Base-by-base conservation (phyloP, 106 monocot genomes). In the Dendrobium nobile region DNA sequence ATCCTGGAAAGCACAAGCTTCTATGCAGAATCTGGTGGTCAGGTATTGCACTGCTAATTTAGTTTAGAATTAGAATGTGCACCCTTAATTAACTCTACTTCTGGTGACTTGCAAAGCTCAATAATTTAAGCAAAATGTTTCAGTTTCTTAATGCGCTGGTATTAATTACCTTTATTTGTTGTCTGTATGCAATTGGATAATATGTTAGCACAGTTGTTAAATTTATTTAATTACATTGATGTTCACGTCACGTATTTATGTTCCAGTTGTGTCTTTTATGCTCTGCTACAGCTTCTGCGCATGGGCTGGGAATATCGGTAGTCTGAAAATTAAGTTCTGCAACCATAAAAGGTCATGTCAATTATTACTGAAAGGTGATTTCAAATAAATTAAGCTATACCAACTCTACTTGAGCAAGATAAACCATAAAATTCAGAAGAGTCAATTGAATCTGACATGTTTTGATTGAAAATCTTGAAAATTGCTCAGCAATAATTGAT, bases 11-110 rank as follows among this genome's bases (percentile, higher is more conserved):
- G 91, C 80, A 92, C 97, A 72, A 95, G 97, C 54, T 98, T 94
- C 77, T 98, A 98, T 84, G 92, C 97, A 74, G 97, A 98, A 84
- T 92, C 94, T 89, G 97, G 97, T 83, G 97, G 97, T 27, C 97
- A 98, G 97, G 97, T 98, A 90, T 76, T 78, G 42, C 41, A 51
- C 1, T n/a, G 26, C 51, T 75, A 2, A 13, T 47, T 11, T 48
- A 4, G 2, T 47, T 24, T 76, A 17, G 19, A 74, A 7, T 51
- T 72, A 16, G 44, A 80, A 67, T 75, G 31, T 75, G 13, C 19
- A 59, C 16, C 7, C 41, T 28, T 33, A 22, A 37, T 28, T 17
- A 54, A 37, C 13, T 18, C 31, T 54, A 16, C 22, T 31, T 31
- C 31, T 48, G 20, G 41, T 73, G 8, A 16, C 72, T 72, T 7